phyloP scores from a whole-genome alignment of 441 rosid species.

The Euphorbia schlechtendalii region DNA sequence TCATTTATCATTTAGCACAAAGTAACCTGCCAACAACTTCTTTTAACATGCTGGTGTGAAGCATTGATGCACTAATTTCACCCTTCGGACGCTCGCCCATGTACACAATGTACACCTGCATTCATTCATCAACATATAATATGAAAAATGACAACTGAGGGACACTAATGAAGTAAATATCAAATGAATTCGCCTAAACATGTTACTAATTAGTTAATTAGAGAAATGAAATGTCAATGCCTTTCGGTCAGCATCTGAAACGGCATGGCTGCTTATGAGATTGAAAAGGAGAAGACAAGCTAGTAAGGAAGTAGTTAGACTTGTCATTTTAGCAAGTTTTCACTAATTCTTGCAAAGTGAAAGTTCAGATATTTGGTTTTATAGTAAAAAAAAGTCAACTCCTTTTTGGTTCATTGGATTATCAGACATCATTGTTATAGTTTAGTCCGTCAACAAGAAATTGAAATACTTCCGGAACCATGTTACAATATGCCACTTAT shows the following conservation, averaged over 20 bases:
- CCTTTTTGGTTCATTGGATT: background rate
- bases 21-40: constrained; percentile 28
- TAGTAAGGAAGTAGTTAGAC: background rate
- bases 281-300: constrained; percentile 3
- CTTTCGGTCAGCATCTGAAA: constrained; percentile 17
- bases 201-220: background rate
- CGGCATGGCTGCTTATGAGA: constrained; percentile 14
- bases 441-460: constrained; percentile 1
- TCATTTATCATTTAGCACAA: background rate
- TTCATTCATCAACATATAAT: background rate
- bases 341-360: background rate
- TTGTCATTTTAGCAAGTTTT: constrained; percentile 14
- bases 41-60: constrained; percentile 28
- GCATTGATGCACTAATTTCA: constrained; percentile 14
- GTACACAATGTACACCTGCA: constrained; percentile 35
- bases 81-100: constrained; percentile 30
- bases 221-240: constrained; percentile 6
- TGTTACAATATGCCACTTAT: too few species aligned
- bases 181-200: background rate
- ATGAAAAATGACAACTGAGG: background rate
- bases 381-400: background rate
- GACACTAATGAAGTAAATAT: background rate
- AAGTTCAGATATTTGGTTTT: background rate
- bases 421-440: constrained; percentile 7
- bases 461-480: background rate